Conservation (phyloP, 139 green algal species). For the Choricystis sp. region DNA sequence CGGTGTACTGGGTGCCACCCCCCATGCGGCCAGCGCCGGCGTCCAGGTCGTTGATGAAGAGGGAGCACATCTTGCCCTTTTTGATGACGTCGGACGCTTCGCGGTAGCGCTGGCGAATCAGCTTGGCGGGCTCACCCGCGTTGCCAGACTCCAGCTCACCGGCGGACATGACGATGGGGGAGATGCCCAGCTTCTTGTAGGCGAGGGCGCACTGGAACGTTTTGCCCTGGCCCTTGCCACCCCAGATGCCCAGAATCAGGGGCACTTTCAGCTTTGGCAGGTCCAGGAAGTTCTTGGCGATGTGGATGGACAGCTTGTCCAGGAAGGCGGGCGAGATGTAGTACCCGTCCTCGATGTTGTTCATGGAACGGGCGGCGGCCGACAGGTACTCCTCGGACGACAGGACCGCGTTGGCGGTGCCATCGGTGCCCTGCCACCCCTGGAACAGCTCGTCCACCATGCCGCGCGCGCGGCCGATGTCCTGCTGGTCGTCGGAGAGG, state of each 20-base stretch:
- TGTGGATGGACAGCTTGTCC: constrained; percentile 53
- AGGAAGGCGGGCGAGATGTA: constrained; percentile 67
- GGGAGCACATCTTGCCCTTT: constrained; percentile 54
- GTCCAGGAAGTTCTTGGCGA: constrained; percentile 74
- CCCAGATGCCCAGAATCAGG: constrained; percentile 37
- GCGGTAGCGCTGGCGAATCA: constrained; percentile 74
- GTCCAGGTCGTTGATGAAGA: constrained; percentile 89
- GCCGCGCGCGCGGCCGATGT: constrained; percentile 77
- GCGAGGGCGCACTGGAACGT: constrained; percentile 61
- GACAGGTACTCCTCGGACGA: constrained; percentile 77
- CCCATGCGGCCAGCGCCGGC: constrained; percentile 60
- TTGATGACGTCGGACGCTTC: constrained; percentile 37
- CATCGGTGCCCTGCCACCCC: constrained; percentile 42
- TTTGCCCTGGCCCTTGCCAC: constrained; percentile 28
- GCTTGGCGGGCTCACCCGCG: constrained; percentile 27
- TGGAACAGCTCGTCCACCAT: constrained; percentile 95
- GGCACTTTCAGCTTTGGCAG: constrained; percentile 11
- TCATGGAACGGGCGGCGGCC: constrained; percentile 27
- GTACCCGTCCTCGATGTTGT: constrained; percentile 72
- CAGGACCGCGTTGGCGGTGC: constrained; percentile 84
- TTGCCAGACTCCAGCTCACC: constrained; percentile 38
- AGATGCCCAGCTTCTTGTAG: constrained; percentile 76
- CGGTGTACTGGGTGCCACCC: constrained; percentile 30
- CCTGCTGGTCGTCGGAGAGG: constrained; percentile 89
- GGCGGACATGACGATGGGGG: constrained; percentile 69